Evolutionary conservation across 306 rosid species (phyloP), one percentile per base, ranked within the genome.

Genomic region (Clitoria ternatea): DNA sequence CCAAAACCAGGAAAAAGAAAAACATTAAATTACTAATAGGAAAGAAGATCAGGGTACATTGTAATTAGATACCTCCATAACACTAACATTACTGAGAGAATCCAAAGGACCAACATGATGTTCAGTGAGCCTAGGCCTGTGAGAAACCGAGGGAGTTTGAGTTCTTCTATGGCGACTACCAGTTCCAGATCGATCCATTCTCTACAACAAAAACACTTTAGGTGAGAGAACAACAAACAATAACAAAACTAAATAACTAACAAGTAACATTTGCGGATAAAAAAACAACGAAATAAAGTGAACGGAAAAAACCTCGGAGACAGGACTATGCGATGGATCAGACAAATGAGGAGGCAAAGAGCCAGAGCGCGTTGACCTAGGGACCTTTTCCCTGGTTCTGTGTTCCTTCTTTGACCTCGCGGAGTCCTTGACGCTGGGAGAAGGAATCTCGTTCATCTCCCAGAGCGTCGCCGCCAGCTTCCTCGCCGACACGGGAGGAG

Each of bases 371-470:
- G 69, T 50, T 2, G 96, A 91, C 91, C 96, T 84, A 0, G 87
- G 70, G 13, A 84, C 55, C 61, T 77, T 89, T 37, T 94, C 99
- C 64, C 89, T 89, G 2, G 84, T 80, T 79, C 79, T 87, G 20
- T 63, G 23, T 64, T 90, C 96, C 86, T 83, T 88, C 77, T 84
- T 86, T 76, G 82, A 40, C 72, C 86, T 79, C 67, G 77, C 64
- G 63, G 80, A 83, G 27, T 84, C 89, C 77, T 72, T 87, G 42
- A 83, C 73, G 53, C 83, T 81, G 13, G 98, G 93, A 12, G 96
- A 91, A 55, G 97, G 99, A 29, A 95, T 86, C 83, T 95, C 97
- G 73, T 95, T 95, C 95, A 95, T 95, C 84, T 91, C 99, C 99
- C 99, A 95, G 43, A 95, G 82, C 47, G 97, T 91, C 17, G 99